Evolutionary conservation across 1,284 basidiomycete species (phyloP), one percentile per base, ranked within the genome.

Genomic region (Vanrija humicola): DNA sequence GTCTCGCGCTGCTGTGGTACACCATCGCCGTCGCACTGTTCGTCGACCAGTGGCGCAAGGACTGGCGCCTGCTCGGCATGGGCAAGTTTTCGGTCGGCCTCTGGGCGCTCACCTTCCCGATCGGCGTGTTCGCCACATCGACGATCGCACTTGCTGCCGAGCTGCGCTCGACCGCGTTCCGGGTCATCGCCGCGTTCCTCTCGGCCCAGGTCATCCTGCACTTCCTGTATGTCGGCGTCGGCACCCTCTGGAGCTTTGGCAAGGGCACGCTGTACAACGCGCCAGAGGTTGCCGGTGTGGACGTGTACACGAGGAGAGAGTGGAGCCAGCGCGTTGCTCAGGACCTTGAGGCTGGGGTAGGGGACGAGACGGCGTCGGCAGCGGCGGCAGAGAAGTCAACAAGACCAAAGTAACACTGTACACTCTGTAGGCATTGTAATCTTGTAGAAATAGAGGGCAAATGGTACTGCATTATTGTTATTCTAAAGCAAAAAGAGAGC

Each of bases 111-210:
- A 78, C 75, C 16, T 77, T 78, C 65, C 76, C 75, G 3, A 63
- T 78, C 40, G 76, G 59, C 6, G 85, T 86, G 1, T 87, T 85
- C 54, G 83, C 85, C 1, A 84, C 84, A 38, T 77, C 85, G 3
- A 85, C 85, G 0, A 80, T 85, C 16, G 74, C 76, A 21, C 76
- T 88, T 0, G 80, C 79, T 0, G 59, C 56, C 1, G 78, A 80
- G 21, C 80, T 88, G 53, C 79, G 81, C 48, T 82, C 84, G 29
- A 80, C 79, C 1, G 65, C 68, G 3, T 82, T 84, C 69, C 68
- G 79, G 76, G 47, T 77, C 14, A 79, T 81, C 56, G 85, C 83
- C 4, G 76, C 83, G 1, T 78, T 83, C 7, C 81, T 85, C 48
- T 79, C 83, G 0, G 72, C 79, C 2, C 77, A 72, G 5, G 84